These are phyloP conservation scores for Phytophthora sansomeana DNA, from an alignment of 352 stramenopile genomes.

Conservation along the genomic window DNA sequence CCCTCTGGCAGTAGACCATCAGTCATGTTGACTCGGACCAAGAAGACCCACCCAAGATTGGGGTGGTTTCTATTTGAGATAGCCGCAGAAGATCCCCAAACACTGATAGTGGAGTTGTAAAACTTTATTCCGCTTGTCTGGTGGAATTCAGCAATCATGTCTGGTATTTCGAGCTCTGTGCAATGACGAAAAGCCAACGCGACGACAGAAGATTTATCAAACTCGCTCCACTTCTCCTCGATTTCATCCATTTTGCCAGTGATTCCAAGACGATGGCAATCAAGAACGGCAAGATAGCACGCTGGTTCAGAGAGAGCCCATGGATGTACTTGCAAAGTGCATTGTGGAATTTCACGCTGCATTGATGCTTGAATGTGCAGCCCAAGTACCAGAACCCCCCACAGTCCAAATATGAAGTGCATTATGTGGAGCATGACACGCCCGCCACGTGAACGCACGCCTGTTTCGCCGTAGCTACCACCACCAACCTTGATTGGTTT, in stretches of 20 bases:
- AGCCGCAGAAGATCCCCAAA: conserved; percentile 29
- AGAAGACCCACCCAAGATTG: conserved; percentile 27
- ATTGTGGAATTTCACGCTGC: conserved; percentile 14
- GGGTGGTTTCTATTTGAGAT: conserved; percentile 24
- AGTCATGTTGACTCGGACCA: conserved; percentile 43
- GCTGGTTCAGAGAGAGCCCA: conserved; percentile 33
- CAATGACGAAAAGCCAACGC: conserved; percentile 42
- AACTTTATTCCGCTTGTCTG: conserved; percentile 38
- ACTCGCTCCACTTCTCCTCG: conserved; percentile 12
- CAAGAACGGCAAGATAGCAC: conserved; percentile 42
- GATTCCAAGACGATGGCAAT: conserved; percentile 26
- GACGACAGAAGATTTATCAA: conserved; percentile 32
- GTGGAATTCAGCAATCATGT: conserved; percentile 24
- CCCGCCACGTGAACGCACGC: background rate
- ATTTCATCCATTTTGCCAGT: conserved; percentile 19
- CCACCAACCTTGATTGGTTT: conserved; percentile 8
- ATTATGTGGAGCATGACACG: background rate
- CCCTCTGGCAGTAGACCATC: conserved; percentile 35
- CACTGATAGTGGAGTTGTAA: conserved; percentile 42
- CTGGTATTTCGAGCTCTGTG: conserved; percentile 24
- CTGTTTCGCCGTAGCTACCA: conserved; percentile 1
- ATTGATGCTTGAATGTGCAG: conserved; percentile 24
- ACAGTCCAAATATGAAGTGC: conserved; percentile 12
- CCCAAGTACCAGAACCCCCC: conserved; percentile 16
- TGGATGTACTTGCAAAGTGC: conserved; percentile 27